phyloP scores from a whole-genome alignment of 2,329 filamentous ascomycete species.

The Cordyceps javanica region DNA sequence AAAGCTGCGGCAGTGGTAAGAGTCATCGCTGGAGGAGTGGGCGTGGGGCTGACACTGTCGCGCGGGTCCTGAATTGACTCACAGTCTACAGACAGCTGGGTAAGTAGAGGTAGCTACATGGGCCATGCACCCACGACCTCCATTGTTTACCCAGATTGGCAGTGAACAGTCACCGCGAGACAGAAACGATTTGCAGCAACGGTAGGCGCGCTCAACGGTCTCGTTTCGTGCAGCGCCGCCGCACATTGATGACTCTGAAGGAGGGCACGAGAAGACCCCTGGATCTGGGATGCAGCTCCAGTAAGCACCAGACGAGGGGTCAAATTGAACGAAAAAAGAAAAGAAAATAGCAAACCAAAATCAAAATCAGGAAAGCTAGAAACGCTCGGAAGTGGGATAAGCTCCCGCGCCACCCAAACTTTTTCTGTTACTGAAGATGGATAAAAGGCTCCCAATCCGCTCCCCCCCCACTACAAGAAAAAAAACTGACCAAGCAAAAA shows the following conservation, averaged over 20 bases:
- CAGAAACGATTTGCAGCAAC: background rate
- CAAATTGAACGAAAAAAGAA: background rate
- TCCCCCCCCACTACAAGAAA: background rate
- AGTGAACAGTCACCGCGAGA: background rate
- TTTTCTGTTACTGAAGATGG: background rate
- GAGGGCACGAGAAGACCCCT: background rate
- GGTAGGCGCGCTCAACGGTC: background rate
- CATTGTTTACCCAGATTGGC: too few species aligned
- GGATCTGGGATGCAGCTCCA: background rate
- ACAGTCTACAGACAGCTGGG: too few species aligned
- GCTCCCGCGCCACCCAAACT: background rate
- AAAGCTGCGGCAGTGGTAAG: background rate
- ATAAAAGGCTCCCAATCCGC: background rate
- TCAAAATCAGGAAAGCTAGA: background rate
- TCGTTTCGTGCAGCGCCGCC: background rate
- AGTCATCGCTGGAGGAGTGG: background rate
- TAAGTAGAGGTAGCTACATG: too few species aligned
- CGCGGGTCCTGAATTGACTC: conserved; percentile 10
- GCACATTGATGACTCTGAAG: conserved; percentile 3
- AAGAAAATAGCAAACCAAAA: background rate
- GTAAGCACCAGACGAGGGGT: background rate
- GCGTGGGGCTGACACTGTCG: conserved; percentile 1
- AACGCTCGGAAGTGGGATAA: background rate
- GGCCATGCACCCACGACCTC: too few species aligned
- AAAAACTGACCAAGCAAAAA: conserved; percentile 3